Conservation (phyloP, 441 rosid genomes). For the Omphalea diandra region DNA sequence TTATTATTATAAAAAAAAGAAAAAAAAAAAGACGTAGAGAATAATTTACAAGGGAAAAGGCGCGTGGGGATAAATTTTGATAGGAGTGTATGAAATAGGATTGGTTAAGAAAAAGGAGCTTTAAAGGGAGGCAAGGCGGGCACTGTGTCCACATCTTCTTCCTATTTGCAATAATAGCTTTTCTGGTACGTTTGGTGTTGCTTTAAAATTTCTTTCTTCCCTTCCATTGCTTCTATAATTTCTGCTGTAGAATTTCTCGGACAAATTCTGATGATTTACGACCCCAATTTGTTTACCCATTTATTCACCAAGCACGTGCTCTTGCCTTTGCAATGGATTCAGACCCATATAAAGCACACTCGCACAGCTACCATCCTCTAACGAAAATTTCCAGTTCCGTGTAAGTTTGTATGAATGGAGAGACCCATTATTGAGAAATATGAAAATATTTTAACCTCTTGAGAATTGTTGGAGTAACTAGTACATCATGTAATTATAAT, state of each 20-base stretch:
- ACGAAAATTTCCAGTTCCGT: no score
- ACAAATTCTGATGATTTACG: neutral
- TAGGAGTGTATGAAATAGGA: neutral
- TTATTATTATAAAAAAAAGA: no score
- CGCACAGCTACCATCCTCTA: no score
- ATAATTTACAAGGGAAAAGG: neutral
- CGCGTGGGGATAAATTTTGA: slow-evolving; percentile 22
- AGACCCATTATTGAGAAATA: no score
- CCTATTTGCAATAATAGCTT: slow-evolving; percentile 32
- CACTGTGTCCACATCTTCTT: slow-evolving; percentile 33
- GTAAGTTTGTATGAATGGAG: no score
- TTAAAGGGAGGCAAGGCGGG: slow-evolving; percentile 54
- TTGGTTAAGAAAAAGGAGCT: slow-evolving; percentile 31
- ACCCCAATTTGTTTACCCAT: no score
- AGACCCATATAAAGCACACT: no score
- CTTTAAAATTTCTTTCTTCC: neutral
- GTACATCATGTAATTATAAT: no score
- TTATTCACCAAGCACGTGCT: no score
- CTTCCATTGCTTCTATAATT: neutral
- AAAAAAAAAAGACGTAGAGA: neutral
- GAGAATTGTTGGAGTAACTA: no score
- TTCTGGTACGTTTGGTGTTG: slow-evolving; percentile 36
- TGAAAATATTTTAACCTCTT: no score
- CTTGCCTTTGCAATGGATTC: no score
- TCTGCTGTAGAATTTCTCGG: neutral